phyloP scores from a whole-genome alignment of 1,139 yeast species.

The Candida tunisiensis region DNA sequence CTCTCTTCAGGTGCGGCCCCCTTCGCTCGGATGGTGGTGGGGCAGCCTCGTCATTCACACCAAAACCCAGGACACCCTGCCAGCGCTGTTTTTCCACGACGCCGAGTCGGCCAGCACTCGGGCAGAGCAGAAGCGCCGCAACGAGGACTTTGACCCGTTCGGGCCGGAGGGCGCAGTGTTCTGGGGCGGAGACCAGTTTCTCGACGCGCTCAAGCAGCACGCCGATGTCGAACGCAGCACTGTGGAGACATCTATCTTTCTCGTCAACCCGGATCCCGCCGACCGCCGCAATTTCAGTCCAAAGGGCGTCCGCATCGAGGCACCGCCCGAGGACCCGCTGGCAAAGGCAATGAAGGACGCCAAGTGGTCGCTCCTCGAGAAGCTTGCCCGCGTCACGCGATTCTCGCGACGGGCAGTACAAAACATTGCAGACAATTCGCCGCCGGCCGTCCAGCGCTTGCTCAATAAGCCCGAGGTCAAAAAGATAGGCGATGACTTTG shows the following conservation, averaged over 20 bases:
- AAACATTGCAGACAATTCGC: slow-evolving; percentile 51
- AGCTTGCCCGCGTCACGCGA: slow-evolving; percentile 69
- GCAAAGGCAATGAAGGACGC: slow-evolving; percentile 36
- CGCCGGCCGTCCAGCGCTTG: slow-evolving; percentile 39
- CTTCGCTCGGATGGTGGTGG: slow-evolving; percentile 80
- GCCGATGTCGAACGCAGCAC: slow-evolving; percentile 54
- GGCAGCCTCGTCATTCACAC: slow-evolving; percentile 72
- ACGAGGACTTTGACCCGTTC: slow-evolving; percentile 61
- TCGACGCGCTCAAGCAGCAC: slow-evolving; percentile 33
- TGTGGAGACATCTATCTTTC: slow-evolving; percentile 51
- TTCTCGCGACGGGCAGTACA: slow-evolving; percentile 42
- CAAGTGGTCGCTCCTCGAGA: slow-evolving; percentile 75
- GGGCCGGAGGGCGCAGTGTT: slow-evolving; percentile 41
- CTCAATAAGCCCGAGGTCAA: slow-evolving; percentile 67
- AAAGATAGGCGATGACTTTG: slow-evolving; percentile 76
- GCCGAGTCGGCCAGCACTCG: slow-evolving; percentile 65
- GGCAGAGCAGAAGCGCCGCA: slow-evolving; percentile 37
- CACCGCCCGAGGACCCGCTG: slow-evolving; percentile 9
- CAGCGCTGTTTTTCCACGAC: slow-evolving; percentile 85
- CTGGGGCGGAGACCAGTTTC: slow-evolving; percentile 87
- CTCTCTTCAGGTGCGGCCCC: slow-evolving; percentile 69
- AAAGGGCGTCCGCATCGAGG: not conserved
- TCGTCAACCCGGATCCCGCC: slow-evolving; percentile 65
- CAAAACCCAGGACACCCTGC: slow-evolving; percentile 49
- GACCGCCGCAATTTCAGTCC: slow-evolving; percentile 74